Conservation (phyloP, 345 rosid species). For the Populus deltoides region DNA sequence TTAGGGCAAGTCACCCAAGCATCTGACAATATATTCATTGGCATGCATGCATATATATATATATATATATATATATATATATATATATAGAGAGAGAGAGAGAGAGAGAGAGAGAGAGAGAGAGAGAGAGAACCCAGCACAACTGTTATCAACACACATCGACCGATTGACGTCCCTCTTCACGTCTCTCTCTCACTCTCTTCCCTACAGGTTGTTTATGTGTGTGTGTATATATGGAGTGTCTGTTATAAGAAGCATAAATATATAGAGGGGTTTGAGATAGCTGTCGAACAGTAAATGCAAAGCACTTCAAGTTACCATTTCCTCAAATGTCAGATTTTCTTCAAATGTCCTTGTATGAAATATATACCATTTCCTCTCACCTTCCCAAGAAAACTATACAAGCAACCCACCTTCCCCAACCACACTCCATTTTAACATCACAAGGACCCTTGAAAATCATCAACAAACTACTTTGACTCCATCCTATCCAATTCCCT, state of each 20-base stretch:
- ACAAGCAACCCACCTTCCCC: slow-evolving; percentile 23
- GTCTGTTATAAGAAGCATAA: slow-evolving; percentile 9
- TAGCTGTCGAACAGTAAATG: slow-evolving; percentile 42
- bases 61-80: no score
- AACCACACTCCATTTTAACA: slow-evolving; percentile 15
- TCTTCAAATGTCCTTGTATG: slow-evolving; percentile 27
- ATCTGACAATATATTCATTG: not conserved
- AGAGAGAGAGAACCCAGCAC: no score
- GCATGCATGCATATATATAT: no score
- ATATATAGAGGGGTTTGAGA: slow-evolving; percentile 25
- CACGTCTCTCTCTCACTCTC: not conserved
- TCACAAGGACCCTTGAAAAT: not conserved
- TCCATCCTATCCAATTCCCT: not conserved
- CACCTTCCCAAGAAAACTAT: slow-evolving; percentile 16
- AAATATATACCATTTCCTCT: slow-evolving; percentile 12
- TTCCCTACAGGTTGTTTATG: no score
- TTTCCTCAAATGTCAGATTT: slow-evolving; percentile 27
- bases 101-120: no score
- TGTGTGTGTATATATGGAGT: no score
- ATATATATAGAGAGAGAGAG: no score
- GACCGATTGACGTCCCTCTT: not conserved
- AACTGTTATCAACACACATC: no score
- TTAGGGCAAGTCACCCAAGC: not conserved
- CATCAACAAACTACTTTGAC: slow-evolving; percentile 32
- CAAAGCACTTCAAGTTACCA: slow-evolving; percentile 29